Percentiles rank a stretch among this genome's conserved stretches.
These are phyloP conservation scores for Penicillium cinerascens DNA, from an alignment of 495 filamentous ascomycete genomes.

Conservation along the genomic window DNA sequence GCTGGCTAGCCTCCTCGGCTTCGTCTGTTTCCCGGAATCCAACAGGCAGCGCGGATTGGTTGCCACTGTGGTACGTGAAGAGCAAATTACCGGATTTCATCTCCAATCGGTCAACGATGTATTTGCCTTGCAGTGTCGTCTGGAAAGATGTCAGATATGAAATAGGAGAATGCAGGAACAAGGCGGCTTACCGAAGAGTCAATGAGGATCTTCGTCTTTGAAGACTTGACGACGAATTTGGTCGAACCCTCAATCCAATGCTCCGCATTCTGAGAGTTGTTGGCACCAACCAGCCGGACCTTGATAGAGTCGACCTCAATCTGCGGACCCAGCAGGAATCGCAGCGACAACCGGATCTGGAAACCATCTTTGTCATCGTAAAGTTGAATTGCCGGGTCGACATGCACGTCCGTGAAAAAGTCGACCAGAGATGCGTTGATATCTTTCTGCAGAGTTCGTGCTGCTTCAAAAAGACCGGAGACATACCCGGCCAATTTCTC, in stretches of 20 bases:
- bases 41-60: slow-evolving; percentile 31
- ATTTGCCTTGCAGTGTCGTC: slow-evolving; percentile 69
- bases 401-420: slow-evolving; percentile 68
- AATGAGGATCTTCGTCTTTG: slow-evolving; percentile 35
- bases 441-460: slow-evolving; percentile 59
- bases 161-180: neutral
- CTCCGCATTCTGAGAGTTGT: slow-evolving; percentile 32
- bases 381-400: slow-evolving; percentile 69
- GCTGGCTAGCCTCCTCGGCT: slow-evolving; percentile 32
- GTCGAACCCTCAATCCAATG: slow-evolving; percentile 40
- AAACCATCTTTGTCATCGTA: slow-evolving; percentile 74
- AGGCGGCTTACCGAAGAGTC: slow-evolving; percentile 35
- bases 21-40: slow-evolving; percentile 42
- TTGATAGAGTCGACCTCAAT: slow-evolving; percentile 64
- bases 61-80: slow-evolving; percentile 45
- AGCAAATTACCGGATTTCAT: slow-evolving; percentile 64
- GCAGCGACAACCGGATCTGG: slow-evolving; percentile 63
- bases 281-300: slow-evolving; percentile 55
- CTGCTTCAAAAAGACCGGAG: slow-evolving; percentile 59
- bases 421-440: slow-evolving; percentile 61
- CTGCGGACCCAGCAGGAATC: slow-evolving; percentile 68
- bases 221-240: slow-evolving; percentile 36
- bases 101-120: slow-evolving; percentile 69
- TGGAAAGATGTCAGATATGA: slow-evolving; percentile 30
- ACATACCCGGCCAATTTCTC: slow-evolving; percentile 61